These are phyloP conservation scores for Obba rivulosa DNA, from an alignment of 768 basidiomycete genomes.

Conservation along the genomic window DNA sequence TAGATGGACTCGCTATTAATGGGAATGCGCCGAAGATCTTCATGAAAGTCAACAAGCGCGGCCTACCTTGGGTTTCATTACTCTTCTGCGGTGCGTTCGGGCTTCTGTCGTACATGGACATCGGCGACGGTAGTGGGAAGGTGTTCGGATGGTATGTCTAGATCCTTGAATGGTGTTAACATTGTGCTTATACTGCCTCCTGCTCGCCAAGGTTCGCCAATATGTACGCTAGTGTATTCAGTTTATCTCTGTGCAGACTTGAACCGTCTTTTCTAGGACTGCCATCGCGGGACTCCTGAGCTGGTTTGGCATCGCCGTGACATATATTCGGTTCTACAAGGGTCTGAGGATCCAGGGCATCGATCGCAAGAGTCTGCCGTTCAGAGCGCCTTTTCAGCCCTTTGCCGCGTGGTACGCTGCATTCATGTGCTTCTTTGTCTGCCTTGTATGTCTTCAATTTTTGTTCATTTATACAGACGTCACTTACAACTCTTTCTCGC, in stretches of 20 bases:
- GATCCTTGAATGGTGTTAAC: background rate
- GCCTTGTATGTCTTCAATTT: conserved; percentile 29
- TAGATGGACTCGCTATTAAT: conserved; percentile 48
- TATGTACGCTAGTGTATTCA: conserved; percentile 10
- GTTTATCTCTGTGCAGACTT: background rate
- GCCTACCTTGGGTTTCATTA: conserved; percentile 43
- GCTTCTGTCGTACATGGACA: conserved; percentile 37
- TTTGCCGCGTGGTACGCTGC: conserved; percentile 34
- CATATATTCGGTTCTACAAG: conserved; percentile 41
- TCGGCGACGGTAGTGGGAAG: conserved; percentile 27
- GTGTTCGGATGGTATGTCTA: conserved; percentile 39
- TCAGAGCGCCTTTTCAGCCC: conserved; percentile 34
- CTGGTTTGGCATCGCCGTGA: conserved; percentile 40
- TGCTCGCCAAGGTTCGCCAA: conserved; percentile 16
- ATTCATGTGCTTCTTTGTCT: conserved; percentile 21
- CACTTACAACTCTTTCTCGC: conserved; percentile 1
- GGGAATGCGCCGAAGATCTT: conserved; percentile 54
- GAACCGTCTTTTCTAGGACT: conserved; percentile 14
- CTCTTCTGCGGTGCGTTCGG: conserved; percentile 25
- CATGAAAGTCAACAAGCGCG: conserved; percentile 25
- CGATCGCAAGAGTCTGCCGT: conserved; percentile 43
- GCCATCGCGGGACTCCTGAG: conserved; percentile 37
- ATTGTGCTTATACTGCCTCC: background rate
- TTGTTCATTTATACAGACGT: no score
- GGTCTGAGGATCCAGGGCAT: conserved; percentile 49